Evolutionary conservation across 192 early-diverging fungal genomes (phyloP).

Genomic region (Podila epigama): DNA sequence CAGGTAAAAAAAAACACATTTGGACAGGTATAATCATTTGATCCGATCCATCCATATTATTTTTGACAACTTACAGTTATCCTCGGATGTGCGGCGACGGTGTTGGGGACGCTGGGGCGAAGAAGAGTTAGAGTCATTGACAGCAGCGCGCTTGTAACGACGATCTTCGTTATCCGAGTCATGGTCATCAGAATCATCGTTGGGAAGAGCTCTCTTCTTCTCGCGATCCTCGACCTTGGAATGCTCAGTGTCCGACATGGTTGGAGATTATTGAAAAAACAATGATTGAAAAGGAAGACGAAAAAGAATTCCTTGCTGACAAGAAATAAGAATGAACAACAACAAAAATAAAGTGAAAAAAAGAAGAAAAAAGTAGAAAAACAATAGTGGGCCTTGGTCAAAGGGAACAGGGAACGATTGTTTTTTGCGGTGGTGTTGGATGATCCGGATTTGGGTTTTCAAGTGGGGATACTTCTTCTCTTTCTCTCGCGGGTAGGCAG

Average conservation of each 20-base stretch:
- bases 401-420: conserved; percentile 12
- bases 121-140: conserved; percentile 51
- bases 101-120: conserved; percentile 49
- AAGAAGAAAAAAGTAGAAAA: conserved; percentile 10
- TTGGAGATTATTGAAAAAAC: background rate
- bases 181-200: conserved; percentile 53
- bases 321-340: background rate
- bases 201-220: conserved; percentile 53
- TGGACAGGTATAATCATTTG: background rate
- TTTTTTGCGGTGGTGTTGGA: conserved; percentile 4
- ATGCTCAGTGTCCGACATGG: conserved; percentile 32
- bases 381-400: conserved; percentile 13
- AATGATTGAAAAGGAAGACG: background rate
- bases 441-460: conserved; percentile 5
- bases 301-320: background rate
- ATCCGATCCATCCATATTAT: background rate
- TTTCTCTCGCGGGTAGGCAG: background rate
- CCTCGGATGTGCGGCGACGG: conserved; percentile 48
- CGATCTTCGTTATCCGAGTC: conserved; percentile 49
- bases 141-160: conserved; percentile 53
- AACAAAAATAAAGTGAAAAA: conserved; percentile 20
- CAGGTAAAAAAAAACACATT: too few species aligned
- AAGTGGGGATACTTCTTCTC: conserved; percentile 7
- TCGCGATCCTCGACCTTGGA: conserved; percentile 41
- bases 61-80: conserved; percentile 22